Percentiles rank a stretch among this genome's conserved stretches.
Evolutionary conservation across 805 yeast species (phyloP).

Genomic region (Ogataea saltuana): DNA sequence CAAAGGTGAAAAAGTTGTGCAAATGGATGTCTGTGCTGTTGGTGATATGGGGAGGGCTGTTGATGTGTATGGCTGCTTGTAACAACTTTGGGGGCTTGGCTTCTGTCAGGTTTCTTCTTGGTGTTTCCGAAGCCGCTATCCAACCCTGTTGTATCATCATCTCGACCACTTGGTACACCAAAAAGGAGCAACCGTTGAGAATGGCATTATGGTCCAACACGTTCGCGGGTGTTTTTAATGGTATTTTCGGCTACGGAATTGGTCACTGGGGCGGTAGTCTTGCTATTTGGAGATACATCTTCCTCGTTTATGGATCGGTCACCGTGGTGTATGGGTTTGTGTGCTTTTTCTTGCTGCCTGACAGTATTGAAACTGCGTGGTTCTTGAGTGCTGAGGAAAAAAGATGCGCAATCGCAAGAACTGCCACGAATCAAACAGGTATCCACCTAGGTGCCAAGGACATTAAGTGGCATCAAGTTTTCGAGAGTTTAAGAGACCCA

Average conservation of each 20-base stretch:
- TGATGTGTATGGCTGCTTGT: conserved; percentile 49
- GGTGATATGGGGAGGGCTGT: conserved; percentile 48
- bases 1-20: conserved; percentile 32
- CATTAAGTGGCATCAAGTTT: conserved; percentile 32
- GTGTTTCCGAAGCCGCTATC: conserved; percentile 41
- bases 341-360: conserved; percentile 35
- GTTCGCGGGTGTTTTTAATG: conserved; percentile 34
- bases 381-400: conserved; percentile 41
- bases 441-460: conserved; percentile 39
- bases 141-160: conserved; percentile 39
- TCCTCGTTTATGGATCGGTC: conserved; percentile 37
- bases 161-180: conserved; percentile 38
- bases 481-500: conserved; percentile 37
- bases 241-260: conserved; percentile 36
- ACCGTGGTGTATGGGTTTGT: conserved; percentile 36
- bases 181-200: conserved; percentile 35
- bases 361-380: conserved; percentile 37
- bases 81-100: conserved; percentile 48
- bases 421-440: conserved; percentile 39
- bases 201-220: conserved; percentile 37
- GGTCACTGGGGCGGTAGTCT: conserved; percentile 29
- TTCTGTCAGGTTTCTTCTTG: conserved; percentile 50
- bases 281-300: conserved; percentile 36
- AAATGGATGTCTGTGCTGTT: conserved; percentile 38
- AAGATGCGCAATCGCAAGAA: conserved; percentile 33